A percentile compares a stretch with the other conserved stretches of the same genome.
Evolutionary conservation across 208 protist genomes (phyloP).

Genomic region (Acanthamoeba triangularis): DNA sequence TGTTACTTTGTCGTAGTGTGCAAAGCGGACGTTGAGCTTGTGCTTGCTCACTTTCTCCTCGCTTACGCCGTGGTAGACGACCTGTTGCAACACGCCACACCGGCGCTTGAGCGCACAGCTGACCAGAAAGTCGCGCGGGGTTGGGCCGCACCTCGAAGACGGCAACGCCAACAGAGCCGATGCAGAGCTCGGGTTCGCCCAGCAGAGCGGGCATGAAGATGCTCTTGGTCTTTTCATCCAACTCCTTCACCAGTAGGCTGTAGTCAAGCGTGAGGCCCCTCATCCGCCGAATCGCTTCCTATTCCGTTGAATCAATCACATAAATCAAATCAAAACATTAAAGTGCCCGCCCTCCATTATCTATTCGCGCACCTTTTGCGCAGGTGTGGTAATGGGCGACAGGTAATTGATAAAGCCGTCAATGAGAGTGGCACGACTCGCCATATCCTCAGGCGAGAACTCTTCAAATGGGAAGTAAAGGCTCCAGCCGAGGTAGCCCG

Average conservation of each 20-base stretch:
- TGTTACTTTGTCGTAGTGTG: conserved; percentile 29
- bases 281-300: not conserved
- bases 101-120: not conserved
- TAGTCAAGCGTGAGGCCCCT: conserved; percentile 38
- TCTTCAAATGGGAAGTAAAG: conserved; percentile 29
- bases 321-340: not conserved
- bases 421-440: not conserved
- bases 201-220: conserved; percentile 1
- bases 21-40: conserved; percentile 70
- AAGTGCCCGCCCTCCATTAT: too few relatives aligned
- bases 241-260: not conserved
- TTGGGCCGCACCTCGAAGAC: not conserved
- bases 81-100: not conserved
- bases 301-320: not conserved
- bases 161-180: conserved; percentile 41
- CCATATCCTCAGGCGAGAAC: conserved; percentile 41
- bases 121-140: not conserved
- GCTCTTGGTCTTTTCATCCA: not conserved
- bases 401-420: conserved; percentile 61
- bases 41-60: not conserved
- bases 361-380: conserved; percentile 49
- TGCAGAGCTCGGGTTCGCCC: conserved; percentile 9
- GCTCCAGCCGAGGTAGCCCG: not conserved
- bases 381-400: not conserved
- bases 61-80: not conserved